phyloP scores from a whole-genome alignment of 2,329 filamentous ascomycete genomes.

The Ciborinia camelliae region DNA sequence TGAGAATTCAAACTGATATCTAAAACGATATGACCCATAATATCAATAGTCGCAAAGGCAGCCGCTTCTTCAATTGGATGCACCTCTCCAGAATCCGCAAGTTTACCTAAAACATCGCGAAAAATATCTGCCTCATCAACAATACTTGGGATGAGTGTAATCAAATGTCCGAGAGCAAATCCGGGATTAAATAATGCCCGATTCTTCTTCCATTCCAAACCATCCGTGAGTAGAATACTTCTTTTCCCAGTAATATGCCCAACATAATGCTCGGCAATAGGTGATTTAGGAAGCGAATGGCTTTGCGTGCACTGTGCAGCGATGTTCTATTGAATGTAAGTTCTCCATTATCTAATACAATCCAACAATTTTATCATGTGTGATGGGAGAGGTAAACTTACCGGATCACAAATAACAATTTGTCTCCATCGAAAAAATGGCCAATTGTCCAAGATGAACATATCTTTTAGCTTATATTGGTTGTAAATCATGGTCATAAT shows the following conservation, averaged over 20 bases:
- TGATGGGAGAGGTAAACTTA: neutral
- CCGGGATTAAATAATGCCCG: constrained; percentile 32
- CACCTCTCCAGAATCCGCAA: constrained; percentile 25
- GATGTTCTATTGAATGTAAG: constrained; percentile 1
- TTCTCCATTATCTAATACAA: neutral
- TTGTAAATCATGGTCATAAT: constrained; percentile 20
- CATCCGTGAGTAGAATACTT: constrained; percentile 26
- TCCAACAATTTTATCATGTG: neutral
- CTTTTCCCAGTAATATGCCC: constrained; percentile 21
- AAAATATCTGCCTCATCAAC: constrained; percentile 27
- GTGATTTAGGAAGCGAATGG: constrained; percentile 11
- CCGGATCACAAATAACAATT: constrained; percentile 17
- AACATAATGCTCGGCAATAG: neutral
- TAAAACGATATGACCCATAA: constrained; percentile 27
- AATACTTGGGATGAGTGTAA: constrained; percentile 25
- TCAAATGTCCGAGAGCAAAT: constrained; percentile 26
- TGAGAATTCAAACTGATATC: constrained; percentile 26
- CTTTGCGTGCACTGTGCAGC: constrained; percentile 18
- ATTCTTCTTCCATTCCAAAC: constrained; percentile 29
- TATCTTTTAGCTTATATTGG: constrained; percentile 5
- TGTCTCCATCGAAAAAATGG: constrained; percentile 16
- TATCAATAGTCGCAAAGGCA: constrained; percentile 28
- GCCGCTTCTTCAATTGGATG: constrained; percentile 26
- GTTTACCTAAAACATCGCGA: constrained; percentile 19
- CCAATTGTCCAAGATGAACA: constrained; percentile 19